These are phyloP conservation scores for Pistacia atlantica DNA, from an alignment of 345 rosid genomes.

Conservation along the genomic window DNA sequence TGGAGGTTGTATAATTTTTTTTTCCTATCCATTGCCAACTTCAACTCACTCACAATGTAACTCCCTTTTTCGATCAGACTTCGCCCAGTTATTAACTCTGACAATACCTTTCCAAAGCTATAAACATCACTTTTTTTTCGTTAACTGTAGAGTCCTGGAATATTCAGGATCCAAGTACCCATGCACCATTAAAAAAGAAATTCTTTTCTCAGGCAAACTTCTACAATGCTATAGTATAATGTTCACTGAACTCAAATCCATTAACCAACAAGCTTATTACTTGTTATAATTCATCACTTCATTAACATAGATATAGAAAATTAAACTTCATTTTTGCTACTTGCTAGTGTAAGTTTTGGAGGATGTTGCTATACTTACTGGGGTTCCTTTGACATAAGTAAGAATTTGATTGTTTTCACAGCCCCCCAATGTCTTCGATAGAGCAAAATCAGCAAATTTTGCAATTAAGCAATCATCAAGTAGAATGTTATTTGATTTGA, in stretches of 20 bases:
- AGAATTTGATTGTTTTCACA: neutral
- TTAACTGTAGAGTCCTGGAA: neutral
- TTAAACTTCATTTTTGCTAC: neutral
- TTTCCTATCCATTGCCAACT: too few relatives aligned
- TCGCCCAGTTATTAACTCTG: neutral
- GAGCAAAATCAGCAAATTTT: neutral
- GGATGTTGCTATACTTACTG: neutral
- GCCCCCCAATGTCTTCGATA: neutral
- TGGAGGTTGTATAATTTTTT: too few relatives aligned
- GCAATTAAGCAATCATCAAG: neutral
- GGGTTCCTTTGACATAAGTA: neutral
- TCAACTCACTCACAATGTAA: too few relatives aligned
- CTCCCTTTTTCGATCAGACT: too few relatives aligned
- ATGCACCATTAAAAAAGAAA: neutral
- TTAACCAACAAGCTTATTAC: neutral
- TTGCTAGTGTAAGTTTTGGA: neutral
- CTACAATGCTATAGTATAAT: neutral
- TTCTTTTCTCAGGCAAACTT: neutral
- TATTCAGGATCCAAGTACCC: neutral
- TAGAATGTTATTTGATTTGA: neutral
- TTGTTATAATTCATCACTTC: neutral
- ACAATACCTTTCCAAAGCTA: neutral
- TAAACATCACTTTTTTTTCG: neutral
- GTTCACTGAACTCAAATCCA: neutral
- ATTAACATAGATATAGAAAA: neutral